Evolutionary conservation across 108 stramenopile genomes (phyloP).

Genomic region (Asterionellopsis glacialis): DNA sequence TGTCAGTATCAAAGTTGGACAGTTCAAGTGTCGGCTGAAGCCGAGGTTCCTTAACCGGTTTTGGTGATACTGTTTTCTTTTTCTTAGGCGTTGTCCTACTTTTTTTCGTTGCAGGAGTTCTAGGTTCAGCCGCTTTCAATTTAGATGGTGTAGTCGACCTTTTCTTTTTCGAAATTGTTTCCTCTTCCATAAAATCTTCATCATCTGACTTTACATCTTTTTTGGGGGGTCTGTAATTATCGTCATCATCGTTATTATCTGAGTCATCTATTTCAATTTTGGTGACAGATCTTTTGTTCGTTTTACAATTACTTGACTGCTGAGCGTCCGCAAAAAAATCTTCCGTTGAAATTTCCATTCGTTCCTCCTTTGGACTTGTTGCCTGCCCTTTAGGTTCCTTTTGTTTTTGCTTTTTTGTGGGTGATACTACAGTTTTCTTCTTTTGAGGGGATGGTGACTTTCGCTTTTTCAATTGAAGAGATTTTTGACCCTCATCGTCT

Average conservation of each 20-base stretch:
- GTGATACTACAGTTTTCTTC: too few species aligned
- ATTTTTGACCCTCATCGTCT: too few species aligned
- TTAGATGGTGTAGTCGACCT: background rate
- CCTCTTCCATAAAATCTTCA: background rate
- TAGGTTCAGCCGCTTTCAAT: background rate
- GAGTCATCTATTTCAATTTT: slow-evolving; percentile 12
- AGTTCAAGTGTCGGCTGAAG: slow-evolving; percentile 19
- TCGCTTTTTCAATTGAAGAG: too few species aligned
- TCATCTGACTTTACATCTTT: slow-evolving; percentile 3
- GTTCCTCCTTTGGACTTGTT: too few species aligned
- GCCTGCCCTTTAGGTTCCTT: too few species aligned
- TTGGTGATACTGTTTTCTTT: slow-evolving; percentile 4
- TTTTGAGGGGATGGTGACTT: too few species aligned
- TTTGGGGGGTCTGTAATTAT: slow-evolving; percentile 13
- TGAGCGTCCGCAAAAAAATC: too few species aligned
- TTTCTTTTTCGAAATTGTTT: background rate
- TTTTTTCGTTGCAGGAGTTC: slow-evolving; percentile 3
- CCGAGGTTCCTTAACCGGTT: slow-evolving; percentile 5
- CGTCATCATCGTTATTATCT: slow-evolving; percentile 9
- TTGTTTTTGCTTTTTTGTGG: too few species aligned
- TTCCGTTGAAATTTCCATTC: too few species aligned
- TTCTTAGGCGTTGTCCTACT: slow-evolving; percentile 13
- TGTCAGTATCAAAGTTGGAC: slow-evolving; percentile 21
- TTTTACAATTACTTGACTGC: background rate
- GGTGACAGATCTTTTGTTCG: background rate